Evolutionary conservation across 148 eudicot genomes (phyloP), one percentile per base, ranked within the genome.

Genomic region (Vaccinium vitisidaea): DNA sequence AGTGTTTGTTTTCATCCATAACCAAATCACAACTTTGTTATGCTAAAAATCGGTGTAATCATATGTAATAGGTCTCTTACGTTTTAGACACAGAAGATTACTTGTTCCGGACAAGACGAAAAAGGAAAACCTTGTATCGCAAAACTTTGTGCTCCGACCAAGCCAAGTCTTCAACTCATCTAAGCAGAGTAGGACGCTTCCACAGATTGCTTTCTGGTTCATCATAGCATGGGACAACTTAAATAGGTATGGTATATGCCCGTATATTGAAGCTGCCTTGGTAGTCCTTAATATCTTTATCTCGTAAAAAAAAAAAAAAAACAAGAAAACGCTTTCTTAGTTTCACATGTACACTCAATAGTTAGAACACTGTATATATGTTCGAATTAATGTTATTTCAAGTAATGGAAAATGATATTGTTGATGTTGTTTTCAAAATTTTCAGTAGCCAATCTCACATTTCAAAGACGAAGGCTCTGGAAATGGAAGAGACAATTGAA

Each of bases 31-130:
- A 27, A 30, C 65, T 14, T 56, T 55, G 15, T 56, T 19, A 36
- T 56, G 52, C 70, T 79, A 32, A 79, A 79, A 55, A 55, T 55
- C 67, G 67, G 23, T 54, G 52, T 50, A 19, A 56, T 73, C 82
- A 58, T 83, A 59, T 83, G 78, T 89, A 84, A 82, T 89, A 96
- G 99, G 95, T 92, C 46, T 90, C 93, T 14, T 96, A 96, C 59
- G 97, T 93, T 83, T 92, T 93, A 82, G 98, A 91, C 83, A 93
- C 98, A 8, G 97, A 95, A 85, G 99, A 96, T 84, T 88, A 84
- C 84, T 87, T 96, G 87, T 87, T 80, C 83, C 90, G 93, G 84
- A 82, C 71, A 84, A 85, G 83, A 67, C 88, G 84, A 75, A 91
- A 86, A 83, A 88, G 87, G 69, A 85, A 83, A 84, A 86, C 73